These are phyloP conservation scores for Hypoxylon sp. DNA, from an alignment of 2,329 filamentous ascomycete genomes.

Conservation along the genomic window DNA sequence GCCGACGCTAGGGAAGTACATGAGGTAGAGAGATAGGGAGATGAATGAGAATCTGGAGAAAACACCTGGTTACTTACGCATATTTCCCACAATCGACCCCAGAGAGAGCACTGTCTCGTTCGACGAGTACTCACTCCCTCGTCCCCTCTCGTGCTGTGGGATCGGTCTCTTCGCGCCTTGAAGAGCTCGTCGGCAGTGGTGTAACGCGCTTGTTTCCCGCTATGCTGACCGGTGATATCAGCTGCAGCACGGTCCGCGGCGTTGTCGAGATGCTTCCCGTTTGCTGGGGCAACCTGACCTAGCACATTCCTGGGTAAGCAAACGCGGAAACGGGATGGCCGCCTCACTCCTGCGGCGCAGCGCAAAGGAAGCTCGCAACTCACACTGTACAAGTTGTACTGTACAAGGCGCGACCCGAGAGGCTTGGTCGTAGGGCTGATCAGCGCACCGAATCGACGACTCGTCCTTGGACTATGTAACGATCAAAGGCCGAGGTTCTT, in stretches of 20 bases:
- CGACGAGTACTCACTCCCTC: constrained; percentile 28
- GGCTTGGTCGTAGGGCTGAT: constrained; percentile 29
- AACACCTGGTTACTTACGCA: constrained; percentile 23
- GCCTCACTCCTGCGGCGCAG: constrained; percentile 26
- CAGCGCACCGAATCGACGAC: constrained; percentile 11
- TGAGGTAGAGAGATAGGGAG: not conserved
- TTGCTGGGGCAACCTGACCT: not conserved
- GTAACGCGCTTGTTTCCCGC: constrained; percentile 8
- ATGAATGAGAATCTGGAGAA: not conserved
- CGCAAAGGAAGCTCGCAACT: constrained; percentile 1
- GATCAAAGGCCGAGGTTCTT: not conserved
- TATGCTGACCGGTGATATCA: constrained; percentile 18
- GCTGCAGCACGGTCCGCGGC: not conserved
- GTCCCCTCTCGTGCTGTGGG: constrained; percentile 11
- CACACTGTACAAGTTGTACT: constrained; percentile 34
- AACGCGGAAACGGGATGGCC: constrained; percentile 17
- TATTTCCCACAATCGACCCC: constrained; percentile 11
- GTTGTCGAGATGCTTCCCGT: too few species aligned
- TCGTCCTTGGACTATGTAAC: constrained; percentile 3
- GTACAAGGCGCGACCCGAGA: constrained; percentile 11
- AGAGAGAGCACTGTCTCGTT: constrained; percentile 20
- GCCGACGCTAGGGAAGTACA: not conserved
- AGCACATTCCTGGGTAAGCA: too few species aligned
- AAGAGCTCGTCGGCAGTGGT: constrained; percentile 10
- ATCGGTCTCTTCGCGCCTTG: not conserved